A percentile compares a stretch with the other conserved stretches of the same genome.
Evolutionary conservation across 2,329 filamentous ascomycete genomes (phyloP).

Genomic region (Beauveria pseudobassiana): DNA sequence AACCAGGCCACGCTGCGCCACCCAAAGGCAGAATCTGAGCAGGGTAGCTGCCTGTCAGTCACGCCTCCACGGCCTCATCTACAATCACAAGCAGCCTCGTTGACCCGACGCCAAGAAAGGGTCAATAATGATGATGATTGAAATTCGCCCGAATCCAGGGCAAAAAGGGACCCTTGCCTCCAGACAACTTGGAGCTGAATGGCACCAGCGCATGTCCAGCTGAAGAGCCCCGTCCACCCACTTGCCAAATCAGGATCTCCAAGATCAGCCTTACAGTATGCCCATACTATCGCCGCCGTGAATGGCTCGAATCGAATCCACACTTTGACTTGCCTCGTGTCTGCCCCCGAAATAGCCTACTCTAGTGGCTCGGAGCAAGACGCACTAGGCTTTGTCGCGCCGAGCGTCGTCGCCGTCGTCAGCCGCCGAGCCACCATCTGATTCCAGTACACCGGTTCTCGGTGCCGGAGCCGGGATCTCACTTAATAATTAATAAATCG

Average conservation of each 20-base stretch:
- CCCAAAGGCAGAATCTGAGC: background rate
- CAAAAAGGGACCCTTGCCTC: background rate
- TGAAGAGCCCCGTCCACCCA: conserved; percentile 1
- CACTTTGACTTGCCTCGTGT: background rate
- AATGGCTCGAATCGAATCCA: background rate
- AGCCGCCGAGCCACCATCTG: conserved; percentile 10
- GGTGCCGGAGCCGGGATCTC: background rate
- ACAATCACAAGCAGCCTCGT: background rate
- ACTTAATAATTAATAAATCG: conserved; percentile 2
- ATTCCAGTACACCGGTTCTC: background rate
- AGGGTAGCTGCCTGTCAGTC: background rate
- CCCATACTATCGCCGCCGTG: background rate
- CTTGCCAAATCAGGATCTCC: conserved; percentile 2
- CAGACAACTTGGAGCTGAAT: background rate
- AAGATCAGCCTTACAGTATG: conserved; percentile 11
- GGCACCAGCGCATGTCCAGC: conserved; percentile 1
- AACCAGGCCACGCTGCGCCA: conserved; percentile 5
- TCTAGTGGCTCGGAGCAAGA: background rate
- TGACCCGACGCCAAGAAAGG: background rate
- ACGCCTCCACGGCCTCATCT: background rate
- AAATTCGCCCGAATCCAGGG: background rate
- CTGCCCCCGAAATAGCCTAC: conserved; percentile 4
- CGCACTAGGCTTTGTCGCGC: background rate
- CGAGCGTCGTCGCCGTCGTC: background rate
- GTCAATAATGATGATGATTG: background rate